Evolutionary conservation across 116 monocot genomes (phyloP).

Genomic region (Trichopus zeylanicus): DNA sequence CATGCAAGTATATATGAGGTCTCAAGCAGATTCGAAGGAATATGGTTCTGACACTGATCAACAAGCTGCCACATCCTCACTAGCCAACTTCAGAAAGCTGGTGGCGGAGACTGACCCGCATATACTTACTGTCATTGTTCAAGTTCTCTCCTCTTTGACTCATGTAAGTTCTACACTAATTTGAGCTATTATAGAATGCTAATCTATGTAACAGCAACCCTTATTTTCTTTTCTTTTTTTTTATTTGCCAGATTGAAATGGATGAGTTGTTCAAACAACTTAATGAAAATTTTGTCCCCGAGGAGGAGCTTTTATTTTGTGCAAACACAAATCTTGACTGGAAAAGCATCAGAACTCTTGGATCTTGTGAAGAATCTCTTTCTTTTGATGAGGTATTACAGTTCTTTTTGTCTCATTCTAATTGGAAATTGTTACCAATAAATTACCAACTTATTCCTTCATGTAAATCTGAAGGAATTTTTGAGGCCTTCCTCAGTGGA

Average conservation of each 20-base stretch:
- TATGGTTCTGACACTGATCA: slow-evolving; percentile 66
- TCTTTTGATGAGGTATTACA: slow-evolving; percentile 81
- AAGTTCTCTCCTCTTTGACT: slow-evolving; percentile 36
- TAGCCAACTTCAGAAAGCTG: slow-evolving; percentile 34
- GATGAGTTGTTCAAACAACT: slow-evolving; percentile 40
- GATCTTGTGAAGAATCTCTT: slow-evolving; percentile 59
- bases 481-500: slow-evolving; percentile 59
- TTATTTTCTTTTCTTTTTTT: slow-evolving; percentile 7
- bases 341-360: slow-evolving; percentile 34
- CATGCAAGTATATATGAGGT: slow-evolving; percentile 55
- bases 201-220: not conserved
- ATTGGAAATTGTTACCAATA: not conserved
- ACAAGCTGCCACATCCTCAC: slow-evolving; percentile 22
- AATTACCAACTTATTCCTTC: too few species aligned
- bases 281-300: slow-evolving; percentile 53
- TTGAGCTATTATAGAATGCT: not conserved
- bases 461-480: slow-evolving; percentile 46
- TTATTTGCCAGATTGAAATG: slow-evolving; percentile 39
- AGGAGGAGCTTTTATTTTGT: slow-evolving; percentile 61
- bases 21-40: slow-evolving; percentile 40
- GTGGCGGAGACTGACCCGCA: slow-evolving; percentile 21
- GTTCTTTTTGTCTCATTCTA: too few species aligned
- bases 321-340: slow-evolving; percentile 48
- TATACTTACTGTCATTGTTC: slow-evolving; percentile 35
- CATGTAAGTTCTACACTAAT: slow-evolving; percentile 41